Evolutionary conservation across 306 rosid genomes (phyloP).

Genomic region (Vigna mungo): DNA sequence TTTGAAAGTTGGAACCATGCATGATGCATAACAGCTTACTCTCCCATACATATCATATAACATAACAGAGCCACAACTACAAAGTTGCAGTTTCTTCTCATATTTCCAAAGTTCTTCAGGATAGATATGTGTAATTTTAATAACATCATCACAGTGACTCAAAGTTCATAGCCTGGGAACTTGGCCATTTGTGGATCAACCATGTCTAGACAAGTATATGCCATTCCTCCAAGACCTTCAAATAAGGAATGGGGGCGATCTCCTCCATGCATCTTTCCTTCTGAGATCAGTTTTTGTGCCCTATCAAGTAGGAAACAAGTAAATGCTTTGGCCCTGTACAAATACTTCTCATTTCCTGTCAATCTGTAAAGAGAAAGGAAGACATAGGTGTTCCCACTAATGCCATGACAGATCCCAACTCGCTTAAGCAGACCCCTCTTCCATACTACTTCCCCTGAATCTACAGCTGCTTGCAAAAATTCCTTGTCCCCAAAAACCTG

Average conservation of each 20-base stretch:
- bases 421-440: constrained; percentile 79
- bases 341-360: constrained; percentile 63
- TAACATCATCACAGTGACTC: constrained; percentile 10
- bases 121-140: no score
- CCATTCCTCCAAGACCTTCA: constrained; percentile 90
- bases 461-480: constrained; percentile 73
- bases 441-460: constrained; percentile 84
- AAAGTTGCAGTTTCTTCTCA: neutral
- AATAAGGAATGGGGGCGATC: constrained; percentile 77
- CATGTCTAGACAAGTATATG: constrained; percentile 70
- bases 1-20: neutral
- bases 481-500: constrained; percentile 74
- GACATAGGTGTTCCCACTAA: constrained; percentile 82
- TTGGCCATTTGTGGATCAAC: constrained; percentile 66
- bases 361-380: constrained; percentile 80
- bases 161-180: constrained; percentile 82
- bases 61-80: neutral
- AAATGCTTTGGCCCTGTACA: constrained; percentile 84
- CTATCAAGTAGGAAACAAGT: constrained; percentile 74
- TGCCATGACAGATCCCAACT: constrained; percentile 86
- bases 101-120: constrained; percentile 3
- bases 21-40: neutral
- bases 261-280: constrained; percentile 83
- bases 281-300: constrained; percentile 60
- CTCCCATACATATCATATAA: constrained; percentile 20